Evolutionary conservation across 176 grass and related monocot species (phyloP), one percentile per base, ranked within the genome.

Genomic region (Hordeum marinum): DNA sequence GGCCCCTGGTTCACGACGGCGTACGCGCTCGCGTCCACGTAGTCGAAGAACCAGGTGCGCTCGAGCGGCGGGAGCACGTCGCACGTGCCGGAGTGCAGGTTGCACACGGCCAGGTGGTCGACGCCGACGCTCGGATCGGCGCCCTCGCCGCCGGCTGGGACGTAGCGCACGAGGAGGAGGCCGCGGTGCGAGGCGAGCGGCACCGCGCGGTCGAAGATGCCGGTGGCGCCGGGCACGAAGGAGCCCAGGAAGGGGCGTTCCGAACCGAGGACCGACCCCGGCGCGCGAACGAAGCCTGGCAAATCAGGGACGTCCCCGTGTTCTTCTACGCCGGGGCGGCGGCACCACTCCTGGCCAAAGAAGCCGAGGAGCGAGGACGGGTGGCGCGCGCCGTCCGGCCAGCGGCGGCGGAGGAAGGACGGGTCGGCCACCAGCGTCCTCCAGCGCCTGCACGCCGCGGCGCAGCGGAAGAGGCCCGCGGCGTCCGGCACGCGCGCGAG

Each of bases 91-190:
- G 72, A 73, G 17, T 32, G 72, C 15, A 54, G 72, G 7, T 76
- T 76, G 72, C 72, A 76, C 8, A 76, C 72, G 5, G 46, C 72
- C 43, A 76, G 46, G 46, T 55, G 72, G 46, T 76, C 72, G 15
- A 76, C 43, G 46, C 55, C 72, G 45, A 34, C 43, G 46, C 0
- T 4, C 24, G 41, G 41, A 0, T 69, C 67, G 12, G 3, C 3
- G n/a, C 24, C 72, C n/a, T n/a, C n/a, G n/a, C 39, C n/a, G 13
- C 24, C 72, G 72, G 25, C 15, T 6, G 45, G 46, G 46, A 34
- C 25, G 72, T 11, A 55, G 27, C 46, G 72, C 27, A 76, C 72
- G 72, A 76, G 72, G 46, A 76, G 72, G 46, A 76, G 72, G 46
- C 72, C 72, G 17, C 27, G 8, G 9, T 34, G 46, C 17, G 72